phyloP scores from a whole-genome alignment of 2,329 filamentous ascomycete species.

The Colletotrichum orchidophilum region DNA sequence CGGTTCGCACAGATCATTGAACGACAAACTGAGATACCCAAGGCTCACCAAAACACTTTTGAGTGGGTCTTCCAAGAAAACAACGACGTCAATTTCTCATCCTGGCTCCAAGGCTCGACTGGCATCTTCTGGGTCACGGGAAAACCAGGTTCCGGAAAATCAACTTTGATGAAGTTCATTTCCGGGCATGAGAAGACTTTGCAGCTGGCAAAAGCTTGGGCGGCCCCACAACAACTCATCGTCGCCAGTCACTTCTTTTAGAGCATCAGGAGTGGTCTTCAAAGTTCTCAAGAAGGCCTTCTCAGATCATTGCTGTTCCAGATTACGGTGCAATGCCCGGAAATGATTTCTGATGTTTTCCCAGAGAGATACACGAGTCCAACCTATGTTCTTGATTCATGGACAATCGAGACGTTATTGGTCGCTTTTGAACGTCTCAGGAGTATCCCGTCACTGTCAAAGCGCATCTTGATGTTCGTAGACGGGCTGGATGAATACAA shows the following conservation, averaged over 20 bases:
- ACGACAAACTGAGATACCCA: slow-evolving; percentile 41
- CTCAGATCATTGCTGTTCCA: slow-evolving; percentile 39
- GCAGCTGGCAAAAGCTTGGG: slow-evolving; percentile 44
- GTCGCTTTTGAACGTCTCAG: slow-evolving; percentile 31
- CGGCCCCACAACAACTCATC: slow-evolving; percentile 38
- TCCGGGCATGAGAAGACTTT: slow-evolving; percentile 39
- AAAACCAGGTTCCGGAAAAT: slow-evolving; percentile 57
- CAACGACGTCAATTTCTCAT: slow-evolving; percentile 33
- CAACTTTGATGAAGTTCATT: slow-evolving; percentile 53
- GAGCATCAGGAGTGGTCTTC: slow-evolving; percentile 47
- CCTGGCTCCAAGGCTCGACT: slow-evolving; percentile 40
- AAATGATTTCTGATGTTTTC: neutral
- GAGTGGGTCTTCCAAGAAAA: slow-evolving; percentile 47
- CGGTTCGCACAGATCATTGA: slow-evolving; percentile 8
- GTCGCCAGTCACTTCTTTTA: slow-evolving; percentile 53
- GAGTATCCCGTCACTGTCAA: neutral
- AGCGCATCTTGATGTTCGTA: slow-evolving; percentile 37
- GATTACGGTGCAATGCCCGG: slow-evolving; percentile 3
- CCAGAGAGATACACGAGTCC: neutral
- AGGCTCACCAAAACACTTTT: slow-evolving; percentile 47
- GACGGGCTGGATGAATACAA: slow-evolving; percentile 48
- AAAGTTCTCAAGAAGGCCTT: slow-evolving; percentile 52
- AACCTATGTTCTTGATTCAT: slow-evolving; percentile 22
- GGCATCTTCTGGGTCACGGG: slow-evolving; percentile 50
- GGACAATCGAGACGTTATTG: slow-evolving; percentile 43